Conservation (phyloP, 2,329 filamentous ascomycete genomes). For the Aspergillus sp. region DNA sequence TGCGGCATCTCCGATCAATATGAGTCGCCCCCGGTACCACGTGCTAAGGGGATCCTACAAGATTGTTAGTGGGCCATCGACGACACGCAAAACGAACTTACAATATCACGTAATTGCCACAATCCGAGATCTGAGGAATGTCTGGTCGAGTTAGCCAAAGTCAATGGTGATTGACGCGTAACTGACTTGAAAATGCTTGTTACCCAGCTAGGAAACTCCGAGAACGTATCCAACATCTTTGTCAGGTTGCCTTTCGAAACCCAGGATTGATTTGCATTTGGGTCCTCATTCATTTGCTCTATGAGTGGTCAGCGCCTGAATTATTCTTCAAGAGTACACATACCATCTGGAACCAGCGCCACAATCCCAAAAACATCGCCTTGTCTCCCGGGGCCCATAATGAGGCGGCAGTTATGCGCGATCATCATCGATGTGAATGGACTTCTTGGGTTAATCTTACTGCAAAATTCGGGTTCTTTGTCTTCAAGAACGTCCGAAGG, state of each 20-base stretch:
- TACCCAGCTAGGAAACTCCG: conserved; percentile 10
- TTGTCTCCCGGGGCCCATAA: conserved; percentile 49
- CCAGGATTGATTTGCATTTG: conserved; percentile 2
- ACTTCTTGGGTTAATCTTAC: conserved; percentile 37
- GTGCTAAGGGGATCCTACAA: conserved; percentile 23
- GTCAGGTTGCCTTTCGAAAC: conserved; percentile 1
- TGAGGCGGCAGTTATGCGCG: conserved; percentile 42
- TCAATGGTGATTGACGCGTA: not conserved
- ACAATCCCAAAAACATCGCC: conserved; percentile 46
- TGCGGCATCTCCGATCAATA: conserved; percentile 39
- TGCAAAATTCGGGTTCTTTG: conserved; percentile 21
- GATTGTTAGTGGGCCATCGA: not conserved
- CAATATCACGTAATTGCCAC: conserved; percentile 20
- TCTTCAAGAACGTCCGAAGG: not conserved
- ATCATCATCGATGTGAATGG: conserved; percentile 50
- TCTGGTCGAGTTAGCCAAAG: not conserved
- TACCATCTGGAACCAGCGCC: conserved; percentile 44
- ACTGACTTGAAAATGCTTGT: conserved; percentile 9
- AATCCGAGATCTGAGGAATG: conserved; percentile 19
- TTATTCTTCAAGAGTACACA: not conserved
- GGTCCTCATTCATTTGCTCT: conserved; percentile 5
- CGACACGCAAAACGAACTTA: not conserved
- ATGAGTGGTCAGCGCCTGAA: not conserved
- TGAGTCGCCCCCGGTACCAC: conserved; percentile 20
- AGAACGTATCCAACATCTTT: conserved; percentile 13